A percentile compares a stretch with the other conserved stretches of the same genome.
These are phyloP conservation scores for Macrophomina tecta DNA, from an alignment of 2,329 filamentous ascomycete genomes.

Conservation along the genomic window DNA sequence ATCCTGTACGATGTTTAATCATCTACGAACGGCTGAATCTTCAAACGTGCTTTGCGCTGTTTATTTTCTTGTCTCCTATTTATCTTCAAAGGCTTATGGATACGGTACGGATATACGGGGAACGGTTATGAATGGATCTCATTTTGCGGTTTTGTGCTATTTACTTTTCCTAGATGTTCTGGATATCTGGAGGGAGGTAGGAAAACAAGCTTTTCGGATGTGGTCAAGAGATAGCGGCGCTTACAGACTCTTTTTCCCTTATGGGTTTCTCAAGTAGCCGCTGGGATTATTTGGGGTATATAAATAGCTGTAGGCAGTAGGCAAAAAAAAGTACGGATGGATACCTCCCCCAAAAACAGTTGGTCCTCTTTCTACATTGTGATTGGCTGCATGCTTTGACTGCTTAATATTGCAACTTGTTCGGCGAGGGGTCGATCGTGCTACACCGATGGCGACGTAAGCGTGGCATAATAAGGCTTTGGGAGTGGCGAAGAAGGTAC, in stretches of 20 bases:
- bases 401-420: neutral
- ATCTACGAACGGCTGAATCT: constrained; percentile 19
- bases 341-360: constrained; percentile 9
- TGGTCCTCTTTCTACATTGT: neutral
- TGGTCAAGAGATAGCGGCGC: neutral
- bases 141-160: neutral
- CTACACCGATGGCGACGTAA: neutral
- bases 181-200: constrained; percentile 17
- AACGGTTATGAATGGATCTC: constrained; percentile 16
- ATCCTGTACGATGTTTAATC: constrained; percentile 26
- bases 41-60: constrained; percentile 6
- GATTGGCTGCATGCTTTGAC: neutral
- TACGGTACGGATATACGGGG: constrained; percentile 12
- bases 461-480: neutral
- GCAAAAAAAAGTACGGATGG: constrained; percentile 4
- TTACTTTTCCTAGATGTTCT: neutral
- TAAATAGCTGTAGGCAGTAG: constrained; percentile 24
- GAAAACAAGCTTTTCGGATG: constrained; percentile 3
- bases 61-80: constrained; percentile 24
- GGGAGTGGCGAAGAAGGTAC: constrained; percentile 15
- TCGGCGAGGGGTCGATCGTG: neutral
- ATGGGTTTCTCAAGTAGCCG: constrained; percentile 1
- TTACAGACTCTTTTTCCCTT: neutral
- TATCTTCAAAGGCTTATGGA: constrained; percentile 13
- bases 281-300: constrained; percentile 2